These are phyloP conservation scores for Cyclotella sp. DNA, from an alignment of 108 stramenopile species.

Conservation along the genomic window DNA sequence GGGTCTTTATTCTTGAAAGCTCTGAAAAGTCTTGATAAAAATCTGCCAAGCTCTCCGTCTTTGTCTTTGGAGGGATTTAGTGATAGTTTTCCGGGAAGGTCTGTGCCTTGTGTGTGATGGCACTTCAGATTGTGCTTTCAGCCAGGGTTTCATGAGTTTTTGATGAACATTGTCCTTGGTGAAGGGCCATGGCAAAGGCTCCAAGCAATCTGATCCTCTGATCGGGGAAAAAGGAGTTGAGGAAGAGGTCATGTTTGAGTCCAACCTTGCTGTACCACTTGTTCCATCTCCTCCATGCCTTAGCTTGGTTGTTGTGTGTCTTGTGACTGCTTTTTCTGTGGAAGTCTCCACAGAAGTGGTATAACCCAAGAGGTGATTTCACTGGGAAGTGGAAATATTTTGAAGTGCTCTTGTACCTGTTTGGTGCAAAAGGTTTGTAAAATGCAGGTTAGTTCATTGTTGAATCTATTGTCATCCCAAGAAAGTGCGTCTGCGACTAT, in stretches of 20 bases:
- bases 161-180: no score
- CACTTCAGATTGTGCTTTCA: no score
- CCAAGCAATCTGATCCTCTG: no score
- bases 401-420: conserved; percentile 35
- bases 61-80: no score
- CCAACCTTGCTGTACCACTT: background rate
- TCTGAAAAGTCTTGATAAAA: no score
- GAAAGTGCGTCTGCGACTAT: conserved; percentile 29
- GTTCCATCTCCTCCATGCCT: conserved; percentile 19
- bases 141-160: no score
- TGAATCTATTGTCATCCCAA: background rate
- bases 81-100: conserved; percentile 29
- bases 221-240: background rate
- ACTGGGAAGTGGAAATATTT: conserved; percentile 29
- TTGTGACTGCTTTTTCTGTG: conserved; percentile 31
- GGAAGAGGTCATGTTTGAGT: no score
- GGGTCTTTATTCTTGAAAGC: no score
- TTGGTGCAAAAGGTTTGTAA: background rate
- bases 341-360: conserved; percentile 34
- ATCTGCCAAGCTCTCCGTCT: no score
- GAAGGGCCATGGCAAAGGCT: no score
- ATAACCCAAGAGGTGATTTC: conserved; percentile 42
- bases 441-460: conserved; percentile 15
- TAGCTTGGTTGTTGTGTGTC: conserved; percentile 36
- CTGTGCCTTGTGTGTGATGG: conserved; percentile 11